Percentiles rank a stretch among this genome's conserved stretches.
Conservation (phyloP, 306 rosid species). For the Cucurbita maxima region DNA sequence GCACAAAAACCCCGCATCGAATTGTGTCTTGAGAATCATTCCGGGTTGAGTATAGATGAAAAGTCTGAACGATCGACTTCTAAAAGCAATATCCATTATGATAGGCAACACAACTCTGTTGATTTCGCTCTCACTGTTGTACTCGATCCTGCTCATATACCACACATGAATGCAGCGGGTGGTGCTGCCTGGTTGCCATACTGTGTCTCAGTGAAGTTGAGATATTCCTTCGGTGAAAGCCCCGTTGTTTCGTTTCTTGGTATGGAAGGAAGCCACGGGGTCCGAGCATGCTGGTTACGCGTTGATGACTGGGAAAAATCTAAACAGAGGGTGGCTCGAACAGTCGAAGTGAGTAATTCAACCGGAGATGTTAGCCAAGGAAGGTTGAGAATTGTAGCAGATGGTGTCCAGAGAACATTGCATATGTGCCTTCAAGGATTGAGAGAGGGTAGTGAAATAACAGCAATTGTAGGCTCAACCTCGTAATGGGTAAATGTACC, state of each 20-base stretch:
- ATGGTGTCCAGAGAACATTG: conserved; percentile 67
- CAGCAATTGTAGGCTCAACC: conserved; percentile 13
- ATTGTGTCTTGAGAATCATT: conserved; percentile 92
- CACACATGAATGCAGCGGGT: conserved; percentile 79
- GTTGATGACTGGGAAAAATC: conserved; percentile 92
- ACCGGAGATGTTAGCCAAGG: conserved; percentile 69
- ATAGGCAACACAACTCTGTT: conserved; percentile 68
- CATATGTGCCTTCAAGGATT: conserved; percentile 73
- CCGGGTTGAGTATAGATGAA: conserved; percentile 46
- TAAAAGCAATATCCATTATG: conserved; percentile 87
- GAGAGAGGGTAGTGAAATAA: conserved; percentile 56
- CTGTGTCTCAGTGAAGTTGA: conserved; percentile 83
- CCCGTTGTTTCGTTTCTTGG: conserved; percentile 65
- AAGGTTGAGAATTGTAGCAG: conserved; percentile 82
- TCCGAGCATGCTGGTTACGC: conserved; percentile 84
- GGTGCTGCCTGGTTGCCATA: conserved; percentile 99
- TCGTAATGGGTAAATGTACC: background rate
- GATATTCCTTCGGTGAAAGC: conserved; percentile 71
- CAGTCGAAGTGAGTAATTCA: conserved; percentile 46
- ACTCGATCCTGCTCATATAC: conserved; percentile 90
- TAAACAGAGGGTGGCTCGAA: conserved; percentile 54
- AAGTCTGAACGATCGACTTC: conserved; percentile 46
- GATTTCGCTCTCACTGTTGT: conserved; percentile 94
- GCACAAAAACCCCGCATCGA: conserved; percentile 91
- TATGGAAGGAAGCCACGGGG: conserved; percentile 99